A percentile compares a stretch with the other conserved stretches of the same genome.
These are phyloP conservation scores for Raddia distichophylla DNA, from an alignment of 176 grass and related monocot species.

Conservation along the genomic window DNA sequence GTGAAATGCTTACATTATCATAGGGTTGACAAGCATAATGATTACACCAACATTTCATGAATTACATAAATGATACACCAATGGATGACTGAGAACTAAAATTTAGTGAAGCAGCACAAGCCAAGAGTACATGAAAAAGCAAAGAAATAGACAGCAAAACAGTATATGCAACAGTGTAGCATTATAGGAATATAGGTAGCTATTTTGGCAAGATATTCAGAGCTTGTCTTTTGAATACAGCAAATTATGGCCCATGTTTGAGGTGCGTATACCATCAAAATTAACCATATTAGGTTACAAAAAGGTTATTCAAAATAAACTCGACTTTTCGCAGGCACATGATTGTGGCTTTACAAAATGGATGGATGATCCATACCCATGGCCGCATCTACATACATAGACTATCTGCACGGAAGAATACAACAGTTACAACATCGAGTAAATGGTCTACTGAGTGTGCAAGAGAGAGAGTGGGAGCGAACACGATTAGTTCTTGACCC, in stretches of 20 bases:
- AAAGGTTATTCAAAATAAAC: too few species aligned
- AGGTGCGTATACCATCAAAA: too few species aligned
- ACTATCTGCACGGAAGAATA: too few species aligned
- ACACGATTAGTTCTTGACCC: too few species aligned
- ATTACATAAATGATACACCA: background rate
- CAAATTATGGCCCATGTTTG: background rate
- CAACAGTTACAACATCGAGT: too few species aligned
- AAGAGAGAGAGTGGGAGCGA: too few species aligned
- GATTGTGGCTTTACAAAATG: too few species aligned
- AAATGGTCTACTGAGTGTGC: too few species aligned
- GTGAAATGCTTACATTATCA: constrained; percentile 11
- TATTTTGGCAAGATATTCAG: constrained; percentile 14
- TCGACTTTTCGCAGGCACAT: too few species aligned
- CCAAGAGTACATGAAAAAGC: background rate
- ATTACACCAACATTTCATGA: background rate
- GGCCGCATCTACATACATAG: too few species aligned
- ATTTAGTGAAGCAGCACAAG: background rate
- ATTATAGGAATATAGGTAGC: constrained; percentile 12
- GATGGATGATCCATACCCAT: too few species aligned
- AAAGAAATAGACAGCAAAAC: constrained; percentile 12
- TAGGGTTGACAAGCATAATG: background rate
- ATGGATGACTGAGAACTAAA: background rate
- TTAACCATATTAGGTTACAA: too few species aligned
- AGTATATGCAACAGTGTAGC: background rate
- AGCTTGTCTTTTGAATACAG: constrained; percentile 6